Conservation (phyloP, 257 asterid genomes). For the Haberlea rhodopensis region DNA sequence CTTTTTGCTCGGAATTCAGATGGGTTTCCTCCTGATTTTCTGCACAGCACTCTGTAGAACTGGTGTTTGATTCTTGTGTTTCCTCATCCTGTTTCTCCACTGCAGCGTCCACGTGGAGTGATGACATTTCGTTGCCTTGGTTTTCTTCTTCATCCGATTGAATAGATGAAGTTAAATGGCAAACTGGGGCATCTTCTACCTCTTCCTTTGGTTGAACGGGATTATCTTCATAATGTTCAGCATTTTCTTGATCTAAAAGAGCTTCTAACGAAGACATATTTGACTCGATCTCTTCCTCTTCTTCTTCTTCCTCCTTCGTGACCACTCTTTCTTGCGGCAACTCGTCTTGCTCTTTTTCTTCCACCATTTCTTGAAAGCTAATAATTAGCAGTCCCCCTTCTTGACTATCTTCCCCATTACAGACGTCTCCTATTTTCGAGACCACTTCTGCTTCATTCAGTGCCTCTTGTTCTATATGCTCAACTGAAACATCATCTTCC, state of each 20-base stretch:
- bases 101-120: conserved; percentile 24
- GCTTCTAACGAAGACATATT: conserved; percentile 49
- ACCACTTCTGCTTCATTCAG: conserved; percentile 18
- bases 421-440: conserved; percentile 22
- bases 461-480: conserved; percentile 26
- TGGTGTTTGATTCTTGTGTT: conserved; percentile 22
- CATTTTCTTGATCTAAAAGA: conserved; percentile 45
- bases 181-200: conserved; percentile 20
- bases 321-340: conserved; percentile 15
- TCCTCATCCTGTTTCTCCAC: conserved; percentile 21
- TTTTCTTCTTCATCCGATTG: conserved; percentile 32
- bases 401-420: too few species aligned
- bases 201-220: conserved; percentile 31
- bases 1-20: conserved; percentile 18
- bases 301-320: conserved; percentile 12
- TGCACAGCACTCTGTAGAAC: conserved; percentile 4
- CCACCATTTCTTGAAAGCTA: too few species aligned
- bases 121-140: conserved; percentile 20
- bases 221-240: conserved; percentile 32
- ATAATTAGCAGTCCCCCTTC: too few species aligned
- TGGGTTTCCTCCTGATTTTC: neutral
- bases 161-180: conserved; percentile 34
- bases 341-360: conserved; percentile 24
- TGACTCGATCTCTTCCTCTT: conserved; percentile 48
- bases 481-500: conserved; percentile 19